A percentile compares a stretch with the other conserved stretches of the same genome.
Conservation (phyloP, 148 eudicot genomes). For the Cornus suecica region DNA sequence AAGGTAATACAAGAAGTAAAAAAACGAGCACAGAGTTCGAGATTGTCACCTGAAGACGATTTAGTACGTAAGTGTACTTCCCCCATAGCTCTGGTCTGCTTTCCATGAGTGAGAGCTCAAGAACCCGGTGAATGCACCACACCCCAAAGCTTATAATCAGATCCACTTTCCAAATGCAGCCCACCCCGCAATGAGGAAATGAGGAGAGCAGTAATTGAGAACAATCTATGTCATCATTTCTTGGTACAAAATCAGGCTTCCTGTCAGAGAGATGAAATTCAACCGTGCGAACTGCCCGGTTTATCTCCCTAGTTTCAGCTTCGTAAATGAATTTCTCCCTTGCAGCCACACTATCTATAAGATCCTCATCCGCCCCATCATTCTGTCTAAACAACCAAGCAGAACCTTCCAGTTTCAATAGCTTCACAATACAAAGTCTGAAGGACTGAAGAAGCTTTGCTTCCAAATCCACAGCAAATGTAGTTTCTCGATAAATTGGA, state of each 20-base stretch:
- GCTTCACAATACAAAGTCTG: conserved; percentile 69
- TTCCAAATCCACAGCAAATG: conserved; percentile 53
- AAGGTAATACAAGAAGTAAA: neutral
- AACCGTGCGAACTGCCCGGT: conserved; percentile 23
- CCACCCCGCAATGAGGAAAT: conserved; percentile 89
- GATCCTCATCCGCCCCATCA: conserved; percentile 90
- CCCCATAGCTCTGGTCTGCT: conserved; percentile 99
- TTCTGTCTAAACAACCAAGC: conserved; percentile 86
- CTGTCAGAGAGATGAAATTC: conserved; percentile 39
- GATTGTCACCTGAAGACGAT: conserved; percentile 90
- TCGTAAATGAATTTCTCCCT: conserved; percentile 77
- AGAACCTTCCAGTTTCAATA: conserved; percentile 90
- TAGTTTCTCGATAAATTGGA: conserved; percentile 39
- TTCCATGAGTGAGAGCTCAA: conserved; percentile 95
- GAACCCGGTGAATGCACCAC: conserved; percentile 86
- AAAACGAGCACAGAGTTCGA: neutral
- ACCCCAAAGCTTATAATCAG: conserved; percentile 86
- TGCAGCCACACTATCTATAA: conserved; percentile 75
- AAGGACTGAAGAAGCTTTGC: conserved; percentile 71
- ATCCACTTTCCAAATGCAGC: conserved; percentile 79
- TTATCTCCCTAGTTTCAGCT: conserved; percentile 62
- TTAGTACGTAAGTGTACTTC: conserved; percentile 88
- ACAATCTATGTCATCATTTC: conserved; percentile 36
- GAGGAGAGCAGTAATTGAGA: conserved; percentile 44
- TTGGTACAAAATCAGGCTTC: conserved; percentile 28